Evolutionary conservation across 1,284 basidiomycete genomes (phyloP).

Genomic region (Golubevia sp.): DNA sequence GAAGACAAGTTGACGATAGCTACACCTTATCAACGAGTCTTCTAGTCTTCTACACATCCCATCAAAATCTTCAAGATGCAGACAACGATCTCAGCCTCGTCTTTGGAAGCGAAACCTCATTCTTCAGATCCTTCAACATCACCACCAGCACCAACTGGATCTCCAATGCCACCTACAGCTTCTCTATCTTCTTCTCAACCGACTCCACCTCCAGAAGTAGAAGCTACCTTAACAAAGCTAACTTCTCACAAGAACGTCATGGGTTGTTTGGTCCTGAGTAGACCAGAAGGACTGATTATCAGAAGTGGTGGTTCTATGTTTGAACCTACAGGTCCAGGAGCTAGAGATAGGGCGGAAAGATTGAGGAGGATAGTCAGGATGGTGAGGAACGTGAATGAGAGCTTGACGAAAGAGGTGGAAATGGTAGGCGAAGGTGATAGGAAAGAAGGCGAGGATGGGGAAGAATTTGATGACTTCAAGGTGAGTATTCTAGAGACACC

Average conservation of each 20-base stretch:
- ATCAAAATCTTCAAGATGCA: not conserved
- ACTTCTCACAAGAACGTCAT: slow-evolving; percentile 36
- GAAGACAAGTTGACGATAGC: no score
- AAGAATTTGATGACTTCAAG: slow-evolving; percentile 16
- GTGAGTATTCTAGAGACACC: slow-evolving; percentile 17
- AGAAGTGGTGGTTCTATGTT: slow-evolving; percentile 35
- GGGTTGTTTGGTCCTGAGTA: slow-evolving; percentile 38
- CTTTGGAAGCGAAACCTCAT: not conserved
- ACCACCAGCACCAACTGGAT: slow-evolving; percentile 4
- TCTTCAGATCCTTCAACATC: not conserved
- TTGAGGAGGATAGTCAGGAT: slow-evolving; percentile 35
- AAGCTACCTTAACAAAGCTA: slow-evolving; percentile 42
- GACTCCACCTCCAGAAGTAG: slow-evolving; percentile 42
- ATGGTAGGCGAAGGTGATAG: not conserved
- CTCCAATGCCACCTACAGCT: slow-evolving; percentile 32
- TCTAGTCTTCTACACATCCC: no score
- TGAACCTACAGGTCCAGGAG: slow-evolving; percentile 42
- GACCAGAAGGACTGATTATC: slow-evolving; percentile 49
- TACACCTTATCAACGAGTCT: no score
- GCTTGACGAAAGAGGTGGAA: slow-evolving; percentile 20
- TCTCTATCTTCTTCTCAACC: slow-evolving; percentile 17
- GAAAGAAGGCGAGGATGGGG: not conserved
- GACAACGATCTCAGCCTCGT: not conserved
- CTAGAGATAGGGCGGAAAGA: slow-evolving; percentile 26
- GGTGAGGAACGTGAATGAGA: slow-evolving; percentile 25